Conservation (phyloP, 441 rosid genomes). For the Mallotus japonicus region DNA sequence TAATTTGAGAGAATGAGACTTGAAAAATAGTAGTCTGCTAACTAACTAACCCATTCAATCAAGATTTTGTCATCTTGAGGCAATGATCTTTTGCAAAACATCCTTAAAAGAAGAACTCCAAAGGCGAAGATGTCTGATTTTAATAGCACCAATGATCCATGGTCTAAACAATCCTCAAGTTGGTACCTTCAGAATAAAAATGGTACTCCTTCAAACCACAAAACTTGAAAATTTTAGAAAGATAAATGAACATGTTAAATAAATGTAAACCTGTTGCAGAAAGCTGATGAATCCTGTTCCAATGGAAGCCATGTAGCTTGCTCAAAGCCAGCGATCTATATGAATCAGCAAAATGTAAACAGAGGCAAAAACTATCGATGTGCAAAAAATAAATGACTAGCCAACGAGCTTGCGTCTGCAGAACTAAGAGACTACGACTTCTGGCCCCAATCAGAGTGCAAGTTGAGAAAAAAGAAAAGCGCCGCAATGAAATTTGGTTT, state of each 20-base stretch:
- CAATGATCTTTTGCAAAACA: constrained; percentile 34
- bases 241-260: neutral
- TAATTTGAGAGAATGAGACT: neutral
- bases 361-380: neutral
- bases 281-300: constrained; percentile 17
- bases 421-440: no score
- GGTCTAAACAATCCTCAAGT: constrained; percentile 15
- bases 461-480: no score
- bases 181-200: constrained; percentile 23
- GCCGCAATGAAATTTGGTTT: neutral
- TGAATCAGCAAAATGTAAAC: neutral
- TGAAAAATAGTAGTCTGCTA: neutral
- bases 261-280: constrained; percentile 26
- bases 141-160: constrained; percentile 22
- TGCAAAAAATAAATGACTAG: no score
- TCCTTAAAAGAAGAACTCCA: constrained; percentile 41
- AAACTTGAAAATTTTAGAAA: neutral
- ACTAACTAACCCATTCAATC: constrained; percentile 39
- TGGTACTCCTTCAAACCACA: neutral
- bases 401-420: no score
- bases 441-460: no score
- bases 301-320: constrained; percentile 33
- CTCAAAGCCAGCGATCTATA: constrained; percentile 41
- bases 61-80: constrained; percentile 37
- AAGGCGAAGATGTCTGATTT: constrained; percentile 38